phyloP scores from a whole-genome alignment of 2,329 filamentous ascomycete species.

The Arthrocladium fulminans region DNA sequence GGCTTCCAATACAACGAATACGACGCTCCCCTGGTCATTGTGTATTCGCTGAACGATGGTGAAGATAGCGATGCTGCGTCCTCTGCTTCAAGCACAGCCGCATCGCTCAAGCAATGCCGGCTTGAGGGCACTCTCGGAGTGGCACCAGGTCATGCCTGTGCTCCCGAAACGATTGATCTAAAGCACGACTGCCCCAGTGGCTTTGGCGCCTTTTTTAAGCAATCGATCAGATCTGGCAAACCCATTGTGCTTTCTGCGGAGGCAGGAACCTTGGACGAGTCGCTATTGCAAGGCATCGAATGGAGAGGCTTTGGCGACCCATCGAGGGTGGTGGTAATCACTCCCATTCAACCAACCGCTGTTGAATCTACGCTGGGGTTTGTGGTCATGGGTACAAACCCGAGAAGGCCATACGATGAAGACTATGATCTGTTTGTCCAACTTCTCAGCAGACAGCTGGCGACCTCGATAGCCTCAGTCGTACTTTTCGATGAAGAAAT shows the following conservation, averaged over 20 bases:
- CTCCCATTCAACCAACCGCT: slow-evolving; percentile 69
- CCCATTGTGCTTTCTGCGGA: slow-evolving; percentile 62
- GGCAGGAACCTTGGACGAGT: slow-evolving; percentile 54
- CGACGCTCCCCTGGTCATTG: slow-evolving; percentile 66
- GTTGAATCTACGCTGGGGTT: slow-evolving; percentile 68
- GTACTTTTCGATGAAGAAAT: slow-evolving; percentile 80
- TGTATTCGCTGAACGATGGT: slow-evolving; percentile 66
- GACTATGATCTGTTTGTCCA: slow-evolving; percentile 73
- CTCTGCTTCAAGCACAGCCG: slow-evolving; percentile 57
- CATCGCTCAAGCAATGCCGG: slow-evolving; percentile 54
- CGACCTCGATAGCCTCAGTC: slow-evolving; percentile 71
- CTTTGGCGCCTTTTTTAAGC: slow-evolving; percentile 66
- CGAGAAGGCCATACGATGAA: slow-evolving; percentile 66
- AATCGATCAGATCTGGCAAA: slow-evolving; percentile 59
- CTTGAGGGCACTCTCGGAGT: slow-evolving; percentile 66
- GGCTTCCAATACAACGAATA: slow-evolving; percentile 65
- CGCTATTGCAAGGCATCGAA: slow-evolving; percentile 57
- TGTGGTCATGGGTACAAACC: slow-evolving; percentile 69
- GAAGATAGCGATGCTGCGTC: slow-evolving; percentile 62
- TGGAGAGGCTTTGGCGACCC: slow-evolving; percentile 64
- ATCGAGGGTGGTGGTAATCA: slow-evolving; percentile 62
- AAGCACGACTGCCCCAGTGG: slow-evolving; percentile 56
- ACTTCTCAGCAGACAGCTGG: slow-evolving; percentile 64
- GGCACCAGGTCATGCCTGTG: slow-evolving; percentile 52
- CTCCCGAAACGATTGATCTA: slow-evolving; percentile 57